Conservation (phyloP, 2,329 filamentous ascomycete species). For the Microsporum ferrugineum region DNA sequence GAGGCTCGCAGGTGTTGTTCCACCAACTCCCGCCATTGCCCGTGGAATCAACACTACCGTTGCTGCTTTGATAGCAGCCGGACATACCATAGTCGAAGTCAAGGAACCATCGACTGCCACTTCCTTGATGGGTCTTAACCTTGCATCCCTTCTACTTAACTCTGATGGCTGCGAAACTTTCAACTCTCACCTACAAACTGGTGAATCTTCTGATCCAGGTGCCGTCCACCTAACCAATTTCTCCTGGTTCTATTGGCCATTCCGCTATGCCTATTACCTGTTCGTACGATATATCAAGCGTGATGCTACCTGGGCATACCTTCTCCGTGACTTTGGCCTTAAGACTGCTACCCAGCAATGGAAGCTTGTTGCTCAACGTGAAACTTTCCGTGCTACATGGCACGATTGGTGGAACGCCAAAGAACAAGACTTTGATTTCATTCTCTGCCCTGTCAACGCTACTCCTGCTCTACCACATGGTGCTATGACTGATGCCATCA, state of each 20-base stretch:
- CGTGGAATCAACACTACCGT: slow-evolving; percentile 63
- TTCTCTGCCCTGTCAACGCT: slow-evolving; percentile 77
- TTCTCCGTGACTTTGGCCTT: slow-evolving; percentile 60
- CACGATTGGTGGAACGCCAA: slow-evolving; percentile 73
- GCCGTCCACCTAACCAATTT: slow-evolving; percentile 63
- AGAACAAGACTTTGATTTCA: slow-evolving; percentile 60
- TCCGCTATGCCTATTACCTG: slow-evolving; percentile 78
- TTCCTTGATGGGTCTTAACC: slow-evolving; percentile 61
- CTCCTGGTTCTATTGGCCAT: slow-evolving; percentile 57
- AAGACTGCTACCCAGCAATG: slow-evolving; percentile 71
- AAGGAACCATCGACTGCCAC: slow-evolving; percentile 60
- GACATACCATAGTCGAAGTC: slow-evolving; percentile 61
- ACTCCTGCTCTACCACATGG: slow-evolving; percentile 79
- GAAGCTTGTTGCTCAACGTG: slow-evolving; percentile 65
- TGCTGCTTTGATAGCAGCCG: slow-evolving; percentile 54
- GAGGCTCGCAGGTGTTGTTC: slow-evolving; percentile 52
- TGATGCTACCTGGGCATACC: slow-evolving; percentile 65
- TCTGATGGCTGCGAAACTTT: slow-evolving; percentile 74
- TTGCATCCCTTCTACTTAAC: slow-evolving; percentile 72
- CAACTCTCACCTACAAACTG: slow-evolving; percentile 60
- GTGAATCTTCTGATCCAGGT: slow-evolving; percentile 70
- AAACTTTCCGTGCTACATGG: slow-evolving; percentile 65
- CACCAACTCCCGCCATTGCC: slow-evolving; percentile 72
- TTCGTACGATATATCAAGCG: slow-evolving; percentile 75
- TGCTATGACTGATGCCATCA: slow-evolving; percentile 74